Evolutionary conservation across 169 alveolate species (phyloP).

Genomic region (Plasmodium ovale): DNA sequence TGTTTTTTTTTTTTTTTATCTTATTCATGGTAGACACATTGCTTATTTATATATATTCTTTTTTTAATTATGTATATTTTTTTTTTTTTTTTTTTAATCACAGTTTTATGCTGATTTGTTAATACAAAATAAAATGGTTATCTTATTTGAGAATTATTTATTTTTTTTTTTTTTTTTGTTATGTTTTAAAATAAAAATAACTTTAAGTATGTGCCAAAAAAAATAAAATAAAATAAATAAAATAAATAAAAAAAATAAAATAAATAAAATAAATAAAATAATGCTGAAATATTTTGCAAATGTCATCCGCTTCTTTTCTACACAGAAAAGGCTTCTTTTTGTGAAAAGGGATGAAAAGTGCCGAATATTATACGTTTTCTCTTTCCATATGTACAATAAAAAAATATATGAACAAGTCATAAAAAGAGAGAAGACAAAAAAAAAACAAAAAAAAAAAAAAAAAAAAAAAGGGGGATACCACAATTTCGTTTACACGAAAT

Average conservation of each 20-base stretch:
- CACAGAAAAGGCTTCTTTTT: no score
- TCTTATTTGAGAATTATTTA: constrained; percentile 25
- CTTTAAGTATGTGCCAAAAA: neutral
- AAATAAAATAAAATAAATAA: constrained; percentile 4
- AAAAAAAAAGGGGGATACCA: no score
- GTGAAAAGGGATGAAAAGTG: no score
- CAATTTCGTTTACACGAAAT: no score
- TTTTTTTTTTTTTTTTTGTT: constrained; percentile 32
- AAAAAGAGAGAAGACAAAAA: no score
- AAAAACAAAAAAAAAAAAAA: no score
- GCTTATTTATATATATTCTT: neutral
- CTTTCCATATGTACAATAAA: no score
- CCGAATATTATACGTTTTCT: no score
- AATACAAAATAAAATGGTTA: constrained; percentile 3
- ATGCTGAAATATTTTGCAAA: neutral
- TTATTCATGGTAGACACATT: neutral
- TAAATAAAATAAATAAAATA: neutral
- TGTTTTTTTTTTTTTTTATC: constrained; percentile 8
- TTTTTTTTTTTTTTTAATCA: constrained; percentile 20
- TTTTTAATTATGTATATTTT: neutral
- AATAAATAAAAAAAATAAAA: constrained; percentile 5
- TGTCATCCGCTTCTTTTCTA: no score
- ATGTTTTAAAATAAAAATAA: neutral
- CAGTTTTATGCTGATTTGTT: constrained; percentile 14
- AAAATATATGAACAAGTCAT: no score